Evolutionary conservation across 345 rosid genomes (phyloP).

Genomic region (Salix brachista): DNA sequence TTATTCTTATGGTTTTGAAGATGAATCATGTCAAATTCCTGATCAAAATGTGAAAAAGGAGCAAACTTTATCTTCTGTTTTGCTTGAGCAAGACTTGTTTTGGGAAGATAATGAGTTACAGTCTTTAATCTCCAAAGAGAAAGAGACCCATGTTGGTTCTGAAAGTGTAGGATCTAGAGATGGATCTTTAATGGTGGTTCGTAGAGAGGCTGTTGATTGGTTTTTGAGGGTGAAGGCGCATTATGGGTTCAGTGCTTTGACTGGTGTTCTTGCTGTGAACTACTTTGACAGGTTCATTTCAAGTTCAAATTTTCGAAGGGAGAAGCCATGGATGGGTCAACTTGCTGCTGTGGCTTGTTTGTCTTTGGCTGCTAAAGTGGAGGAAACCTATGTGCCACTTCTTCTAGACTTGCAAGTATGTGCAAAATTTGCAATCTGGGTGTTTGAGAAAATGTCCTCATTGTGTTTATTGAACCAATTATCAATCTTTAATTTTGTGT

Average conservation of each 20-base stretch:
- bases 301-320: slow-evolving; percentile 46
- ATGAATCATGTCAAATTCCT: slow-evolving; percentile 24
- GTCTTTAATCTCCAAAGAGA: slow-evolving; percentile 54
- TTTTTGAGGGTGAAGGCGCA: slow-evolving; percentile 55
- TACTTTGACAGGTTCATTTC: slow-evolving; percentile 82
- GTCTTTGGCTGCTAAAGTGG: slow-evolving; percentile 91
- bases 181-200: slow-evolving; percentile 38
- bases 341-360: slow-evolving; percentile 83
- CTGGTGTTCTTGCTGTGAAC: slow-evolving; percentile 69
- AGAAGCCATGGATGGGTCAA: slow-evolving; percentile 93
- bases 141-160: slow-evolving; percentile 38
- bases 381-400: slow-evolving; percentile 77
- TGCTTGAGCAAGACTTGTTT: slow-evolving; percentile 47
- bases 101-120: slow-evolving; percentile 60
- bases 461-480: slow-evolving; percentile 2
- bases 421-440: slow-evolving; percentile 17
- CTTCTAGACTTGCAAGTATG: slow-evolving; percentile 81
- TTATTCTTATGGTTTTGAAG: slow-evolving; percentile 6
- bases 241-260: slow-evolving; percentile 62
- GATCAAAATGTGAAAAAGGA: slow-evolving; percentile 32
- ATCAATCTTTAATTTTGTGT: slow-evolving; percentile 11
- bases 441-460: slow-evolving; percentile 30
- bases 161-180: slow-evolving; percentile 25
- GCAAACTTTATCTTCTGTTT: slow-evolving; percentile 37
- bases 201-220: slow-evolving; percentile 71